Percentiles rank a stretch among this genome's conserved stretches.
Conservation (phyloP, 2,329 filamentous ascomycete genomes). For the Stagonosporopsis rhizophila region DNA sequence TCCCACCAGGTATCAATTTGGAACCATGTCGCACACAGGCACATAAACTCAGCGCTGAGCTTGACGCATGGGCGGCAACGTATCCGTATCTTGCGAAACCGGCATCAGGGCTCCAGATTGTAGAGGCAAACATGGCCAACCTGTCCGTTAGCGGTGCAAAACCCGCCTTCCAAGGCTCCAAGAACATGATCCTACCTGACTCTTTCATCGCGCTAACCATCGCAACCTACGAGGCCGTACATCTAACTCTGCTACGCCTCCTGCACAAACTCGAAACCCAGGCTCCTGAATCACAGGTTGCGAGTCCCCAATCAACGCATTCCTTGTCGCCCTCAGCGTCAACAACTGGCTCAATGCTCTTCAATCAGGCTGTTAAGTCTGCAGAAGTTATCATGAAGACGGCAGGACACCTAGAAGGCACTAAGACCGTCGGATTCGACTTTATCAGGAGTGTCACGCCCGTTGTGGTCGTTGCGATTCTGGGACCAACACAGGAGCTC, state of each 20-base stretch:
- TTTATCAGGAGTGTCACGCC: slow-evolving; percentile 37
- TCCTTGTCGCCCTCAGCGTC: not conserved
- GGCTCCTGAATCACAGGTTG: not conserved
- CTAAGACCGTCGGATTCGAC: slow-evolving; percentile 34
- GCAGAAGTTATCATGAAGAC: slow-evolving; percentile 10
- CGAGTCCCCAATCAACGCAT: not conserved
- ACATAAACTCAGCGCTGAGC: slow-evolving; percentile 21
- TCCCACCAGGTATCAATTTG: slow-evolving; percentile 24
- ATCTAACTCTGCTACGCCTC: slow-evolving; percentile 28
- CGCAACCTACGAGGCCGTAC: slow-evolving; percentile 29
- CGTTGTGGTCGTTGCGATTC: slow-evolving; percentile 30
- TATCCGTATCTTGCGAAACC: slow-evolving; percentile 30
- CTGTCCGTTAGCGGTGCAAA: slow-evolving; percentile 6
- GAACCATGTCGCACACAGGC: slow-evolving; percentile 23
- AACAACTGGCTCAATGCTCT: not conserved
- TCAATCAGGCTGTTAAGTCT: slow-evolving; percentile 1
- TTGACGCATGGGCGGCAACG: slow-evolving; percentile 31
- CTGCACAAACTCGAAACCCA: slow-evolving; percentile 27
- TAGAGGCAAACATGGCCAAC: slow-evolving; percentile 22
- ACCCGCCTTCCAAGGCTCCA: slow-evolving; percentile 9
- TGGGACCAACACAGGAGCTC: slow-evolving; percentile 28
- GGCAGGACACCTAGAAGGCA: slow-evolving; percentile 24
- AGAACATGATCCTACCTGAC: slow-evolving; percentile 25
- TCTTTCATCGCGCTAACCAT: slow-evolving; percentile 34
- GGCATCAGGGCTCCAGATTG: slow-evolving; percentile 6